phyloP scores from a whole-genome alignment of 306 rosid genomes.

The Senna siamea region DNA sequence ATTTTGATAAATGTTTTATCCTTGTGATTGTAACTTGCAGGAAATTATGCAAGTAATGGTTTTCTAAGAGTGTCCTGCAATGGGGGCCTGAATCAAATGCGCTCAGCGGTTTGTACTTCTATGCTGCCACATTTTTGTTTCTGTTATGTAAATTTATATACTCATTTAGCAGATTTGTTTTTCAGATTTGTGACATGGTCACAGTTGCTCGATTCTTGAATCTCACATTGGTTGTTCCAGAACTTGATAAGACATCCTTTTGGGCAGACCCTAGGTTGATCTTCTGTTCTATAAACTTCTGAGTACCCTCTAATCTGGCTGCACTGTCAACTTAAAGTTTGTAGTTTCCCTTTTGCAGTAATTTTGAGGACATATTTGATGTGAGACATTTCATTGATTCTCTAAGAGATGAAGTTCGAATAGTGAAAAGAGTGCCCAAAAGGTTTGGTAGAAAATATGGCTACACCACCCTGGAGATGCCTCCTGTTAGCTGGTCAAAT shows the following conservation, averaged over 20 bases:
- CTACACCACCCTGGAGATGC: constrained; percentile 62
- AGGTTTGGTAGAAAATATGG: constrained; percentile 67
- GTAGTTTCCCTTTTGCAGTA: constrained; percentile 60
- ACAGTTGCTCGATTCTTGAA: constrained; percentile 91
- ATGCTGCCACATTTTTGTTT: constrained; percentile 23
- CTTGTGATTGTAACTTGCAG: constrained; percentile 57
- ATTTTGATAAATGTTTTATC: constrained; percentile 16
- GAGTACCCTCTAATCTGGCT: constrained; percentile 29
- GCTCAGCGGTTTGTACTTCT: constrained; percentile 86
- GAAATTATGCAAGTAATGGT: constrained; percentile 96
- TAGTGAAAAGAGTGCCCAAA: constrained; percentile 89
- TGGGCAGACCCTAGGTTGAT: constrained; percentile 97
- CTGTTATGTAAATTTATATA: constrained; percentile 23
- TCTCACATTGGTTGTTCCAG: constrained; percentile 95
- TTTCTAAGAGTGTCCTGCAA: constrained; percentile 97
- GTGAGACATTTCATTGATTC: constrained; percentile 87
- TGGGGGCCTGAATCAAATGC: constrained; percentile 99
- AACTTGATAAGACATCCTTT: constrained; percentile 94
- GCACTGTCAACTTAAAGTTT: constrained; percentile 41
- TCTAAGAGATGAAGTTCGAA: constrained; percentile 87
- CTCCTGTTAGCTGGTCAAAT: constrained; percentile 98
- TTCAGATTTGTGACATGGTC: constrained; percentile 99
- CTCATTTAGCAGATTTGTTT: constrained; percentile 43
- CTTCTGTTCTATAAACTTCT: constrained; percentile 35
- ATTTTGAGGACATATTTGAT: constrained; percentile 93